Base-by-base conservation (phyloP, 345 rosid genomes). In the Euclidium syriacum region DNA sequence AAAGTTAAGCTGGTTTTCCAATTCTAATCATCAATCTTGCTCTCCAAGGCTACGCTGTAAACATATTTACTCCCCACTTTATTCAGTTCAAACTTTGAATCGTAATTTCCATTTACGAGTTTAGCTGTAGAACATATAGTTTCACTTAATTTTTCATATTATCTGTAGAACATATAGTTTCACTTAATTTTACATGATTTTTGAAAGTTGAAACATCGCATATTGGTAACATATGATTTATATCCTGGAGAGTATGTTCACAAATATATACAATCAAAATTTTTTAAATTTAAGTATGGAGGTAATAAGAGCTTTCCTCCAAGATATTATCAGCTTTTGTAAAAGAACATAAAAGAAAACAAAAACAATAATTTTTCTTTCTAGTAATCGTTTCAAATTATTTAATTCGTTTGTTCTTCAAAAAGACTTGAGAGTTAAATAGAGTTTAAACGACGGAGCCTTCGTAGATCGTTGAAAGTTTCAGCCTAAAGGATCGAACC, bases 401-500 rank as follows among this genome's bases (percentile, higher is more conserved):
- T n/a, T 2, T 53, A 19, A 56, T 44, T 16, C 23, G 56, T 22
- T 58, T 47, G 12, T 54, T 63, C 35, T 23, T 22, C 15, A 54
- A 53, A 43, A 59, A n/a, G 33, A 12, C 20, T 39, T 27, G 2
- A 51, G 22, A 39, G 19, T 29, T 2, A 64, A 10, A 32, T 1
- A 47, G 11, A 57, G 6, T 29, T 64, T 77, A 79, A 24, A 80
- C 65, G 38, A 71, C 86, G 7, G 77, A 61, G 10, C 96, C 90
- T 74, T 92, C 98, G 6, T 87, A 67, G 42, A 92, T 87, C 7
- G 96, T 87, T 64, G 82, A 76, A 48, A 92, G 75, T 35, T 80
- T 71, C 42, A 87, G 81, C 60, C 81, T 58, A 48, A 89, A 92
- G 3, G 98, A 87, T 3, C 94, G 81, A 70, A 81, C 96, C 36